These are phyloP conservation scores for Rutidosis leptorrhynchoides DNA, from an alignment of 129 eudicot species.

Conservation along the genomic window DNA sequence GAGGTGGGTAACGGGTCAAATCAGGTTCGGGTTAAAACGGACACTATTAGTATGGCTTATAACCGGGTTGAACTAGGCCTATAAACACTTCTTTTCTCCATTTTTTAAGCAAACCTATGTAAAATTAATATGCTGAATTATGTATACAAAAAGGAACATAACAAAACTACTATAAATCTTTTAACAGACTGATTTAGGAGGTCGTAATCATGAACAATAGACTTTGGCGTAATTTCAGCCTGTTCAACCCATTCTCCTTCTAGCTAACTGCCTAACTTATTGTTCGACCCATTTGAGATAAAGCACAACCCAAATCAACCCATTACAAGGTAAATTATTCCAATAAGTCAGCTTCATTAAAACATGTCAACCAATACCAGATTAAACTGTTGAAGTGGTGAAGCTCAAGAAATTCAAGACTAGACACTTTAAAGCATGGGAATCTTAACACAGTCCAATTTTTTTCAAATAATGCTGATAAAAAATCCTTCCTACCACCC, in stretches of 20 bases:
- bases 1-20: neutral
- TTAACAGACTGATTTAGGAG: neutral
- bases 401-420: neutral
- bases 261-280: neutral
- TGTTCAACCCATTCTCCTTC: neutral
- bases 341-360: neutral
- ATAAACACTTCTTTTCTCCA: neutral
- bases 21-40: neutral
- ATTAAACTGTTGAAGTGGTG: neutral
- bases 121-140: neutral
- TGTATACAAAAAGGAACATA: neutral
- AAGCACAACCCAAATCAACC: neutral
- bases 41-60: neutral
- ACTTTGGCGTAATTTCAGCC: neutral
- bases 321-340: neutral
- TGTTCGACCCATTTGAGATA: neutral
- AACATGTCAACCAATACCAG: neutral
- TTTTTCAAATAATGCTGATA: neutral
- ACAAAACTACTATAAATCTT: neutral
- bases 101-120: neutral
- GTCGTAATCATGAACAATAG: neutral
- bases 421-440: neutral
- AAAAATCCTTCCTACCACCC: neutral
- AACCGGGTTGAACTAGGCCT: neutral
- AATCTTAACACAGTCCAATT: slow-evolving; percentile 3